Evolutionary conservation across 805 yeast species (phyloP), one percentile per base, ranked within the genome.

Genomic region (Candida ortonii): DNA sequence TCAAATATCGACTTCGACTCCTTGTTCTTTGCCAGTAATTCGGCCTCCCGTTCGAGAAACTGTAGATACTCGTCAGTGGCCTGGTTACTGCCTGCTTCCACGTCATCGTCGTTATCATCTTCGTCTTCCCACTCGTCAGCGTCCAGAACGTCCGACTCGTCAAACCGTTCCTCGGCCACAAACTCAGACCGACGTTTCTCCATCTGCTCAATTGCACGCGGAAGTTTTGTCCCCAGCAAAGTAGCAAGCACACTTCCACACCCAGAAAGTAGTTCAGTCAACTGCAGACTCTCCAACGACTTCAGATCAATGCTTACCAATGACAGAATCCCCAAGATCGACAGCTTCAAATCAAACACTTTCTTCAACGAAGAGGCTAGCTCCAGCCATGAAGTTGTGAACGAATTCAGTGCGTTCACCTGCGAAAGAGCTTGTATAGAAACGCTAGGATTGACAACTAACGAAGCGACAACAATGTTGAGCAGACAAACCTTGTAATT

Each of bases 271-370:
- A 68, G 44, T 3, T 56, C 39, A 9, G 52, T 55, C 13, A 75
- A 40, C 18, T 49, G 40, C 15, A 56, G 29, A 6, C 39, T 38
- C 16, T 30, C 38, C 15, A 60, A 33, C 5, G 44, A 41, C 7
- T 38, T 33, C 7, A 39, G 26, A 14, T 51, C 52, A 16, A 67
- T 38, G 56, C 51, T 44, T 52, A 57, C 17, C 50, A 85, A 39
- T 8, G 76, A 66, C 38, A 89, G 58, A 15, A 83, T 53, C 0
- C 93, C 94, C 44, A 90, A 59, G 3, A 76, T 64, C 1, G 85
- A 76, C 26, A 90, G 60, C 59, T 88, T 89, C 56, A 86, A 68
- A 59, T 90, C 97, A 50, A 73, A 84, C 2, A 86, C 95, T 40
- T 95, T 67, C 15, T 70, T 70, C 47, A 82, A 69, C 17, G 65